These are phyloP conservation scores for Trametes cingulata DNA, from an alignment of 768 basidiomycete genomes.

Conservation along the genomic window DNA sequence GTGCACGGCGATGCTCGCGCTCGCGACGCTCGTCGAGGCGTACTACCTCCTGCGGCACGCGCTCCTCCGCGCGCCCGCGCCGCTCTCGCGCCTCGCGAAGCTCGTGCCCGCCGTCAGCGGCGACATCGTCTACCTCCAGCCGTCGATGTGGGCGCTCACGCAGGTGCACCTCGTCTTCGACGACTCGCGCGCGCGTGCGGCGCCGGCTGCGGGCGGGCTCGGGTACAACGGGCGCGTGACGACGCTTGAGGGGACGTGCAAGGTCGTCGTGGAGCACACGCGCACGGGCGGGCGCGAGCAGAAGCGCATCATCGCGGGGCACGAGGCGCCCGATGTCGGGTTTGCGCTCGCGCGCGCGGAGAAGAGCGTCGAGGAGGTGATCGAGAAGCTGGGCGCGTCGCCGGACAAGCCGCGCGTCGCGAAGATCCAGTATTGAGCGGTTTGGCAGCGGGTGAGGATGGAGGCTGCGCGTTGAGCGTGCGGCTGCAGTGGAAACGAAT, in stretches of 20 bases:
- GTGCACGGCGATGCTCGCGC: slow-evolving; percentile 61
- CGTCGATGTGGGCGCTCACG: slow-evolving; percentile 38
- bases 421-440: slow-evolving; percentile 13
- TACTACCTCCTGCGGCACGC: slow-evolving; percentile 51
- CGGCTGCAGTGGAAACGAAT: too few relatives aligned
- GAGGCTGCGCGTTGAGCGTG: too few relatives aligned
- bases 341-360: slow-evolving; percentile 30
- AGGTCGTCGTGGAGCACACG: slow-evolving; percentile 35
- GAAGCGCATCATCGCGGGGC: slow-evolving; percentile 26
- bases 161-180: slow-evolving; percentile 41
- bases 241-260: slow-evolving; percentile 37
- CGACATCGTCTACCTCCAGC: slow-evolving; percentile 41
- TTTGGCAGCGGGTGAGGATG: too few relatives aligned
- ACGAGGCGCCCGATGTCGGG: slow-evolving; percentile 23
- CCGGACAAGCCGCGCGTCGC: slow-evolving; percentile 13
- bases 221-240: slow-evolving; percentile 35
- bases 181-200: slow-evolving; percentile 39
- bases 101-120: slow-evolving; percentile 30
- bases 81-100: slow-evolving; percentile 35
- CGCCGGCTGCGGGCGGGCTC: slow-evolving; percentile 39
- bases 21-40: slow-evolving; percentile 60
- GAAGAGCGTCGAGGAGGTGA: slow-evolving; percentile 28
- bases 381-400: slow-evolving; percentile 24
- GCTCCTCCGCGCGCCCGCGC: slow-evolving; percentile 35
- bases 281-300: slow-evolving; percentile 29